Evolutionary conservation across 306 rosid species (phyloP).

Genomic region (Vigna trinervia): DNA sequence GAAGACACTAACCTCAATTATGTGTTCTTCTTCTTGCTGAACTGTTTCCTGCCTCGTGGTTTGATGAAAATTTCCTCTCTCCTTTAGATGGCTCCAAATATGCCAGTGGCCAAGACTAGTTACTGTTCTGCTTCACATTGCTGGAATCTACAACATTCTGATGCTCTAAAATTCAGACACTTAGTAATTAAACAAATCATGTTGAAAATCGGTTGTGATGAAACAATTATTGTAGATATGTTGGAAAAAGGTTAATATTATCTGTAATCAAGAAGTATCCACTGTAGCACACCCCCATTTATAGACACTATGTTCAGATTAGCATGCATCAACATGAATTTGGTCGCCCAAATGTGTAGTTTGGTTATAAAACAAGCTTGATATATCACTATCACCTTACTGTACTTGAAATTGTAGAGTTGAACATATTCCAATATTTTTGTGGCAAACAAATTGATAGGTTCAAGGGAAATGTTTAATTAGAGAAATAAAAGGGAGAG

Average conservation of each 20-base stretch:
- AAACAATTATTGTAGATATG: neutral
- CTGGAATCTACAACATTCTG: conserved; percentile 50
- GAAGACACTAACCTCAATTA: conserved; percentile 47
- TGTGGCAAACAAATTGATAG: too few relatives aligned
- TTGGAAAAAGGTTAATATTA: neutral
- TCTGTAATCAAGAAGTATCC: neutral
- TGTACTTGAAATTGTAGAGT: too few relatives aligned
- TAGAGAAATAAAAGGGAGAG: too few relatives aligned
- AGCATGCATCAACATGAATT: neutral
- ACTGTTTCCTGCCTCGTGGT: conserved; percentile 36
- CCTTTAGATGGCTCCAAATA: conserved; percentile 39
- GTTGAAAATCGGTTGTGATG: neutral
- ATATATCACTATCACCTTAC: too few relatives aligned
- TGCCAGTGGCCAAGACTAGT: conserved; percentile 44
- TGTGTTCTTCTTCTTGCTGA: conserved; percentile 56
- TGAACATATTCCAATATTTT: neutral
- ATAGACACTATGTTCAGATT: too few relatives aligned
- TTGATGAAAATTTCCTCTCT: conserved; percentile 43
- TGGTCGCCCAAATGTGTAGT: neutral
- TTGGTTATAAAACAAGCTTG: too few relatives aligned
- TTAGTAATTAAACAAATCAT: neutral
- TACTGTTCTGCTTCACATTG: conserved; percentile 38
- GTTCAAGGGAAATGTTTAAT: too few relatives aligned
- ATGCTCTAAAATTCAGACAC: conserved; percentile 12
- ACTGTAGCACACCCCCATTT: neutral